Conservation (phyloP, 2,329 filamentous ascomycete species). For the Fusarium sp. region DNA sequence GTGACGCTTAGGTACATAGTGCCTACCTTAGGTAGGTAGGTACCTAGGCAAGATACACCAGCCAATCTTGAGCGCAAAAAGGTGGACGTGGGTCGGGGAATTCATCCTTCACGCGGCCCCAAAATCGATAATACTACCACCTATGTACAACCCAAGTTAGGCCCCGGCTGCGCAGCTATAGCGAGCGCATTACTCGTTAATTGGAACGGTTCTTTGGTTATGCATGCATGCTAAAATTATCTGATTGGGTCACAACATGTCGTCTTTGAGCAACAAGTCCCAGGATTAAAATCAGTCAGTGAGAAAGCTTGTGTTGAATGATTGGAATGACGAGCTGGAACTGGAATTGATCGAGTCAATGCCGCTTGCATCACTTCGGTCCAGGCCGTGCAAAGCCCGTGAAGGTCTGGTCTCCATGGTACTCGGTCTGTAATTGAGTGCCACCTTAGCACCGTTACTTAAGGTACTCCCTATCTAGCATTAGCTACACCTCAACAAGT, state of each 20-base stretch:
- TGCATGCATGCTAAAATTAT: neutral
- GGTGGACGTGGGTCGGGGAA: conserved; percentile 7
- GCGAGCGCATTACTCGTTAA: neutral
- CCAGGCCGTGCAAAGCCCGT: neutral
- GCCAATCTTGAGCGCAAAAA: conserved; percentile 15
- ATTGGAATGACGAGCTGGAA: conserved; percentile 3
- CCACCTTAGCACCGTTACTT: neutral
- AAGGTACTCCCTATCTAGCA: conserved; percentile 3
- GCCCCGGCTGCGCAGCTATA: conserved; percentile 6
- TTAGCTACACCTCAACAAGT: conserved; percentile 2
- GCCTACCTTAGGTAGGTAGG: too few relatives aligned
- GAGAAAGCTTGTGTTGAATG: conserved; percentile 14
- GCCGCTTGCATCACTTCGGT: conserved; percentile 31
- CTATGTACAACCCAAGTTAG: neutral
- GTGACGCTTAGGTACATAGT: neutral
- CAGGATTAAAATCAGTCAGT: neutral
- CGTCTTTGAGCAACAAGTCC: neutral
- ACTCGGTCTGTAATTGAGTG: neutral
- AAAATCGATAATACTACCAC: neutral
- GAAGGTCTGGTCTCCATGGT: neutral
- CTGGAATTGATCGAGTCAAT: conserved; percentile 18
- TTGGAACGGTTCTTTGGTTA: neutral
- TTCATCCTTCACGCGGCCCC: conserved; percentile 22
- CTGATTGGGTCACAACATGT: neutral
- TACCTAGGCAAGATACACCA: neutral